Conservation (phyloP, 495 filamentous ascomycete species). For the Lepraria neglecta region DNA sequence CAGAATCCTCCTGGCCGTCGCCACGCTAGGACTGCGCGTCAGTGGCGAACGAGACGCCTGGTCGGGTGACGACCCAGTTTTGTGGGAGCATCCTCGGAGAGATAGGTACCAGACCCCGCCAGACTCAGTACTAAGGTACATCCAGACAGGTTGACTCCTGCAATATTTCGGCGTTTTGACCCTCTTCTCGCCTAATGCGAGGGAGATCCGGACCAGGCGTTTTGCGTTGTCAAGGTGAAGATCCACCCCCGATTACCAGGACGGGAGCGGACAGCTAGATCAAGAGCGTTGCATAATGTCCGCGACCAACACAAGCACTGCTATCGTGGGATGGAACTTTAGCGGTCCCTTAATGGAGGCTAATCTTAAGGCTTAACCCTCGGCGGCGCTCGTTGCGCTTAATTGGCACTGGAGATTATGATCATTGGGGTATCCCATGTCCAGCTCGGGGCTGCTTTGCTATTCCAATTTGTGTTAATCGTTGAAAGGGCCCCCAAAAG, state of each 20-base stretch:
- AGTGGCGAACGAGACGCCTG: conserved; percentile 29
- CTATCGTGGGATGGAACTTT: not conserved
- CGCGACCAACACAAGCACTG: conserved; percentile 9
- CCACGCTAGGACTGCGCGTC: conserved; percentile 29
- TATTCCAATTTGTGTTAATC: not conserved
- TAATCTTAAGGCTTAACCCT: conserved; percentile 8
- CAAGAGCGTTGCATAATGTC: conserved; percentile 6
- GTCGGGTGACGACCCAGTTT: conserved; percentile 17
- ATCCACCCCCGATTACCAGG: conserved; percentile 13
- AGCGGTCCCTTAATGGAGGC: not conserved
- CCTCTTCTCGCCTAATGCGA: conserved; percentile 23
- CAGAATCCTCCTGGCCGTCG: conserved; percentile 24
- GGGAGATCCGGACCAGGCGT: conserved; percentile 18
- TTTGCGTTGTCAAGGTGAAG: conserved; percentile 20
- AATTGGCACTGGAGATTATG: conserved; percentile 9
- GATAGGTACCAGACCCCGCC: conserved; percentile 25
- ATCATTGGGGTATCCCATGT: conserved; percentile 8
- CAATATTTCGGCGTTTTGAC: conserved; percentile 20
- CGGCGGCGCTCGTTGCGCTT: conserved; percentile 23
- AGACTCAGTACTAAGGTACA: conserved; percentile 18
- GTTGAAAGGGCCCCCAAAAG: conserved; percentile 5
- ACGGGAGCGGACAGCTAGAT: conserved; percentile 6
- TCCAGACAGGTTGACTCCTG: conserved; percentile 1
- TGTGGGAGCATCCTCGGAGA: conserved; percentile 21
- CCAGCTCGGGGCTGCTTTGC: not conserved